A percentile compares a stretch with the other conserved stretches of the same genome.
Evolutionary conservation across 345 rosid species (phyloP).

Genomic region (Conringia planisiliqua): DNA sequence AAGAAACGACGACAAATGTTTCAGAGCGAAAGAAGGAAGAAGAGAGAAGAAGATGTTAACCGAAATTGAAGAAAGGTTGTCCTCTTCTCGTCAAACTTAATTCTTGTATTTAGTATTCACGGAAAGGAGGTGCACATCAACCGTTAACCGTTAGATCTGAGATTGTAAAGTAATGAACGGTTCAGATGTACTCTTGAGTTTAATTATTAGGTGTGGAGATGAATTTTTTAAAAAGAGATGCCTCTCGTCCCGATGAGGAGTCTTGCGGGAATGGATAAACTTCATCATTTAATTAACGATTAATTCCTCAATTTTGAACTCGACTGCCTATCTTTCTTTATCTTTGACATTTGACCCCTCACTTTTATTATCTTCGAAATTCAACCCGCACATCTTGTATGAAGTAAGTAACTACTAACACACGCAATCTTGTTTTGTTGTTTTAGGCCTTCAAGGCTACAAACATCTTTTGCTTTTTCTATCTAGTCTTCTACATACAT

Average conservation of each 20-base stretch:
- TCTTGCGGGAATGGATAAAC: constrained; percentile 18
- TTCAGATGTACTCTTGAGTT: not conserved
- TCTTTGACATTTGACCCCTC: not conserved
- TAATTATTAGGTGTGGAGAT: constrained; percentile 16
- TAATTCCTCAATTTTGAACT: not conserved
- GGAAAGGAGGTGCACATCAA: not conserved
- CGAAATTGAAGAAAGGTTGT: constrained; percentile 15
- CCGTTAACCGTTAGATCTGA: constrained; percentile 8
- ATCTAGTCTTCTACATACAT: not conserved
- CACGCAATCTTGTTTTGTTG: not conserved
- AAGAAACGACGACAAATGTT: constrained; percentile 28
- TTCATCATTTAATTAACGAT: not conserved
- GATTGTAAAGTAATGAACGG: not conserved
- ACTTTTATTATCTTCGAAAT: not conserved
- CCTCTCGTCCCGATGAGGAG: constrained; percentile 1
- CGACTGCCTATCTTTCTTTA: not conserved
- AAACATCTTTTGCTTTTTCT: not conserved
- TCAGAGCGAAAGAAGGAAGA: constrained; percentile 5
- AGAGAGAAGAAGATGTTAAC: not conserved
- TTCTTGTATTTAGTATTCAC: constrained; percentile 12
- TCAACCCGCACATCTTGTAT: not conserved
- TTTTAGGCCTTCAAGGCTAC: not conserved
- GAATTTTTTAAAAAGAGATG: constrained; percentile 1
- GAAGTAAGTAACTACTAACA: too few relatives aligned
- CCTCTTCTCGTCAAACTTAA: not conserved